Evolutionary conservation across 2,329 filamentous ascomycete genomes (phyloP), one percentile per base, ranked within the genome.

Genomic region (Colletotrichum sp.): DNA sequence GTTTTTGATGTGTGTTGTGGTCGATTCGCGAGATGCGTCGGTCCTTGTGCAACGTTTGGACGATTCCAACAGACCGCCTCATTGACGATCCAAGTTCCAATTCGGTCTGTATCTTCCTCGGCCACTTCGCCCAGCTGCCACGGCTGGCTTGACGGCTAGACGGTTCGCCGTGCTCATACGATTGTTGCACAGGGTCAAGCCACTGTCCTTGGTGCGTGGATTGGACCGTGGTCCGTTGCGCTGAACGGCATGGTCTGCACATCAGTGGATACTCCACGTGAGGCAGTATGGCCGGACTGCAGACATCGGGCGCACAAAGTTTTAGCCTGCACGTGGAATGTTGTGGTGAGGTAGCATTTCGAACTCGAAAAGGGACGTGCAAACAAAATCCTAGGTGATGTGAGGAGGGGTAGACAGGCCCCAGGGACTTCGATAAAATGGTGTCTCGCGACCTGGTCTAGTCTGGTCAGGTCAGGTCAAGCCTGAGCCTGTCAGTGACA

Each of bases 181-280:
- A 74, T 65, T 38, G 74, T 60, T 70, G 58, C 34, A 74, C 65
- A 69, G 30, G 73, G 71, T 70, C 66, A 65, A 76, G 74, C 74
- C 69, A 67, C 64, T 48, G 69, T 61, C 30, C 69, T 43, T 57
- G 32, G 36, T 63, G 69, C 38, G 72, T 48, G 60, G 58, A 32
- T 71, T 74, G 43, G 21, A 34, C 60, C 38, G 30, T 57, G 52
- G 74, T 60, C 74, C 52, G 34, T 66, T 48, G 64, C 64, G 57
- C 36, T 65, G 75, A 70, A 72, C 65, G 69, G 65, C 75, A 55
- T 70, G 75, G 69, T 67, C 73, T 73, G 67, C 73, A 76, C 68
- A 77, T 77, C 73, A 76, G 73, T 74, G 75, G 75, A 30, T 63
- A 73, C 69, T 73, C 75, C 75, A 77, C 75, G 75, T 77, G 75